Conservation (phyloP, 768 basidiomycete species). For the Collybiopsis luxurians region DNA sequence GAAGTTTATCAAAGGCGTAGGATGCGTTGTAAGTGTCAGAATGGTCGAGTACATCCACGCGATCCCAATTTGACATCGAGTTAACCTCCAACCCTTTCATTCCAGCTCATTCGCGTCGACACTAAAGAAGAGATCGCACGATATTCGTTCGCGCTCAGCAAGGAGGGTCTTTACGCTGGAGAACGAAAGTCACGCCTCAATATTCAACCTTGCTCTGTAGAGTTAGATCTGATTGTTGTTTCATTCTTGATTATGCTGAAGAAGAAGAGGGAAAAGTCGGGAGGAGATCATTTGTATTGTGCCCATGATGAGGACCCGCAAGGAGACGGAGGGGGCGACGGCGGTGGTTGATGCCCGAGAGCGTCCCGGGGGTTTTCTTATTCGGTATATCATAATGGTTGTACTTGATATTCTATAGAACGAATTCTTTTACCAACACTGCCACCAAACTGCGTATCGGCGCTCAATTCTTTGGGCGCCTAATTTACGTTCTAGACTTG, state of each 20-base stretch:
- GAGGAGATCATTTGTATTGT: constrained; percentile 24
- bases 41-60: too few relatives aligned
- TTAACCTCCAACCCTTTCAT: background rate
- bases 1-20: constrained; percentile 38
- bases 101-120: constrained; percentile 38
- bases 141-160: constrained; percentile 28
- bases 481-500: too few relatives aligned
- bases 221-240: constrained; percentile 51
- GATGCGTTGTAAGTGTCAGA: constrained; percentile 41
- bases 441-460: too few relatives aligned
- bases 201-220: constrained; percentile 45
- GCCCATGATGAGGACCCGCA: constrained; percentile 35
- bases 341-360: constrained; percentile 13
- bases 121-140: constrained; percentile 41
- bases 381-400: too few relatives aligned
- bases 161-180: constrained; percentile 46
- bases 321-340: constrained; percentile 35
- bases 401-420: too few relatives aligned
- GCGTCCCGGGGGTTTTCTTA: background rate
- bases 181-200: constrained; percentile 44
- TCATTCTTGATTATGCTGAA: constrained; percentile 58
- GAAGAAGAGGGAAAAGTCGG: constrained; percentile 41
- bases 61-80: background rate
- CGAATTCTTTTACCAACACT: too few relatives aligned
- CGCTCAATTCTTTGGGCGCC: too few relatives aligned